Conservation (phyloP, 257 asterid genomes). For the Rubia yunnanensis region DNA sequence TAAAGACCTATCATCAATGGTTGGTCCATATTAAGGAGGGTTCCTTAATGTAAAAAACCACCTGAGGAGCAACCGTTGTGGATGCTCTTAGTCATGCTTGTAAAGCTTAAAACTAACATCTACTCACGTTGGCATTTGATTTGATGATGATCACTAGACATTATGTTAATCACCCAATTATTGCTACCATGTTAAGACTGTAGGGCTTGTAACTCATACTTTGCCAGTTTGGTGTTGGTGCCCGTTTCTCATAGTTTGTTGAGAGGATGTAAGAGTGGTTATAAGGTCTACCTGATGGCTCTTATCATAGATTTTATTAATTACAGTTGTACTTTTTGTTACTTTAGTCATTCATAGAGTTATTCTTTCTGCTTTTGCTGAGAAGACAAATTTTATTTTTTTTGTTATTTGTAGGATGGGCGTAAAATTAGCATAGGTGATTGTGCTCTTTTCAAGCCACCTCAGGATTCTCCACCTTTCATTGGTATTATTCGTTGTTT, state of each 20-base stretch:
- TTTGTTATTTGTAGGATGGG: slow-evolving; percentile 49
- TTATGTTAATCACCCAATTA: background rate
- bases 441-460: slow-evolving; percentile 73
- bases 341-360: background rate
- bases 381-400: background rate
- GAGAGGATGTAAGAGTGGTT: background rate
- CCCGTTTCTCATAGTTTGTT: background rate
- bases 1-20: too few species aligned
- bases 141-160: background rate
- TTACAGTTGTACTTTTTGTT: background rate
- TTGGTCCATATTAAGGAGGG: background rate
- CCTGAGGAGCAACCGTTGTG: background rate
- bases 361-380: background rate
- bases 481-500: slow-evolving; percentile 61
- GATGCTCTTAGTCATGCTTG: background rate
- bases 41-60: background rate
- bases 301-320: background rate
- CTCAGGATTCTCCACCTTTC: slow-evolving; percentile 62
- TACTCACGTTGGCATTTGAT: background rate
- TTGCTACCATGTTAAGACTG: background rate
- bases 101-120: background rate
- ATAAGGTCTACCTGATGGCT: background rate
- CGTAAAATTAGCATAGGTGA: slow-evolving; percentile 52
- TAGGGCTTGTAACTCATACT: background rate
- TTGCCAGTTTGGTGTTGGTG: too few species aligned